Conservation (phyloP, 257 asterid genomes). For the Primulina eburnea region DNA sequence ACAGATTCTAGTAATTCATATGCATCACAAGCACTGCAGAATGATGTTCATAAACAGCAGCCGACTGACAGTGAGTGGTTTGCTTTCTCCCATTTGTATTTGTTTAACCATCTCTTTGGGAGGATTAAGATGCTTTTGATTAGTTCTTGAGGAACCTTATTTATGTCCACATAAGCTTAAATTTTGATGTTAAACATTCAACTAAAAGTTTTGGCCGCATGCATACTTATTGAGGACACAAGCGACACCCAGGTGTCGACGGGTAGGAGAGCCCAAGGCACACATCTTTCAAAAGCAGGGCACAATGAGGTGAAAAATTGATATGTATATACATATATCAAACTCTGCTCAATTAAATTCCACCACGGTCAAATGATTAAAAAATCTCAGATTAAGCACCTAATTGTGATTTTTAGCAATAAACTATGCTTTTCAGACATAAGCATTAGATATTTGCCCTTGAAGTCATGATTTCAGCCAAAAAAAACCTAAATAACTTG, state of each 20-base stretch:
- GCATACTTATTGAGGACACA: not conserved
- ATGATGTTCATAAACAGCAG: constrained; percentile 54
- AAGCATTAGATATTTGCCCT: not conserved
- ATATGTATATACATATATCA: not conserved
- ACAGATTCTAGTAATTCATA: constrained; percentile 35
- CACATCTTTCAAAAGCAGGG: not conserved
- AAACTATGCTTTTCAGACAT: not conserved
- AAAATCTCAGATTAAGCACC: not conserved
- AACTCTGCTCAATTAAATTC: not conserved
- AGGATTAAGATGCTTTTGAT: constrained; percentile 8
- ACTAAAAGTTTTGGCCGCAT: not conserved
- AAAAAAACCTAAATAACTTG: not conserved
- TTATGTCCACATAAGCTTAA: not conserved
- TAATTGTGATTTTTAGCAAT: too few species aligned
- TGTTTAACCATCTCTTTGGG: not conserved
- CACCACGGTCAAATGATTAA: not conserved
- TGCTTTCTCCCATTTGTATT: not conserved
- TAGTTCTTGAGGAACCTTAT: not conserved
- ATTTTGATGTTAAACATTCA: not conserved
- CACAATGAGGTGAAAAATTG: not conserved
- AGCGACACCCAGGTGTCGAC: not conserved
- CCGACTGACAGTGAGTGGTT: constrained; percentile 28
- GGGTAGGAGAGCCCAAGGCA: not conserved
- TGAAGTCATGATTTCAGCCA: not conserved
- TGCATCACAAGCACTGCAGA: constrained; percentile 40